Evolutionary conservation across 2,329 filamentous ascomycete genomes (phyloP).

Genomic region (Penicillium sp.): DNA sequence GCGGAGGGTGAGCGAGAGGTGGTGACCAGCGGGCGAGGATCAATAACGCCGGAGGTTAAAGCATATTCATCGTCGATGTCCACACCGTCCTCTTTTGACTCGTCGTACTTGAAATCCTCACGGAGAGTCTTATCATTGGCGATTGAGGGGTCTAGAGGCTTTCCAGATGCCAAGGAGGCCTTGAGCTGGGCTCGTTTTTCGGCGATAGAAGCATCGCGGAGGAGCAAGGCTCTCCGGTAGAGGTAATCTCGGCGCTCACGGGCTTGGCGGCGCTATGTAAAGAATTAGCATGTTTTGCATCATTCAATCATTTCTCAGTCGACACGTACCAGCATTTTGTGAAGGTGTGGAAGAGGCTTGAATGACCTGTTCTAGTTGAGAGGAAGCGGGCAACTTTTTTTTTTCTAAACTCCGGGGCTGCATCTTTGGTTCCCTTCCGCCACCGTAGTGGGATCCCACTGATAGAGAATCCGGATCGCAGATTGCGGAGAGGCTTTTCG

Average conservation of each 20-base stretch:
- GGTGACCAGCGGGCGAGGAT: conserved; percentile 85
- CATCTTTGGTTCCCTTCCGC: conserved; percentile 23
- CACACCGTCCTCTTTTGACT: conserved; percentile 69
- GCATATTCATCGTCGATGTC: conserved; percentile 92
- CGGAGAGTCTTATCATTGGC: conserved; percentile 83
- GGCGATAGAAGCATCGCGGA: conserved; percentile 88
- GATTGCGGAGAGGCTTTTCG: conserved; percentile 26
- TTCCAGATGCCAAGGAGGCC: conserved; percentile 83
- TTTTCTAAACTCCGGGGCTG: conserved; percentile 34
- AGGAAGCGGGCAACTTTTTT: conserved; percentile 38
- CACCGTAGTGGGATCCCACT: conserved; percentile 36
- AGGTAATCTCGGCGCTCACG: conserved; percentile 83
- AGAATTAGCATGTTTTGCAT: neutral
- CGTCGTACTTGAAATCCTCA: conserved; percentile 91
- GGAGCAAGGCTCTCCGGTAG: conserved; percentile 81
- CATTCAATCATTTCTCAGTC: neutral
- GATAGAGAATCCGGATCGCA: conserved; percentile 27
- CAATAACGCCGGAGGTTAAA: conserved; percentile 84
- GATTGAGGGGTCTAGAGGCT: conserved; percentile 76
- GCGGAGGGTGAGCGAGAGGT: conserved; percentile 87
- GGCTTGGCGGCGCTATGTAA: conserved; percentile 65
- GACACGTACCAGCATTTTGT: conserved; percentile 35
- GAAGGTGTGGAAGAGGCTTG: conserved; percentile 5
- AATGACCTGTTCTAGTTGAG: conserved; percentile 4
- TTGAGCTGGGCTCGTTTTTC: conserved; percentile 88